Evolutionary conservation across 441 rosid species (phyloP).

Genomic region (Breynia disticha): DNA sequence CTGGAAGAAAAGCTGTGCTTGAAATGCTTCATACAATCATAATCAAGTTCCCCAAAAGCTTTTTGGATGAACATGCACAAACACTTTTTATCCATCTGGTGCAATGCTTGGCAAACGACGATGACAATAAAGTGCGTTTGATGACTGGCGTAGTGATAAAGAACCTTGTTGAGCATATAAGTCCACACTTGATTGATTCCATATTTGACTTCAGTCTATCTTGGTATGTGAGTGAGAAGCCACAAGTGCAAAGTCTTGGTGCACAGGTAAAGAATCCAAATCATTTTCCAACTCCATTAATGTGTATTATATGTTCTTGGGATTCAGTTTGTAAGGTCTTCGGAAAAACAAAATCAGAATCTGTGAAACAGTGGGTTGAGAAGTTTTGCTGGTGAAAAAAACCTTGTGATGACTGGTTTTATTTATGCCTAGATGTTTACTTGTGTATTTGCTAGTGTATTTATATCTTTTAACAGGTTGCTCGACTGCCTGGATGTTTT

Average conservation of each 20-base stretch:
- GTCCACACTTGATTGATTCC: constrained; percentile 33
- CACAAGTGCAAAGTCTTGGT: constrained; percentile 51
- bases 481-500: too few species aligned
- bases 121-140: constrained; percentile 51
- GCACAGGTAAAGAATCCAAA: constrained; percentile 61
- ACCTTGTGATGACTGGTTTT: too few species aligned
- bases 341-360: too few species aligned
- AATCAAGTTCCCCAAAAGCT: constrained; percentile 45
- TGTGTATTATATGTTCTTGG: too few species aligned
- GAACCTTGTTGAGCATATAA: constrained; percentile 45
- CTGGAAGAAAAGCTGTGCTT: constrained; percentile 90
- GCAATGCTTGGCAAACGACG: constrained; percentile 57
- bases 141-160: constrained; percentile 53
- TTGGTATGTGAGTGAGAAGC: constrained; percentile 59
- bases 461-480: too few species aligned
- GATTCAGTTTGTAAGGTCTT: too few species aligned
- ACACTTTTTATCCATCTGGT: constrained; percentile 51
- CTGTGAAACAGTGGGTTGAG: too few species aligned
- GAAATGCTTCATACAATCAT: constrained; percentile 77
- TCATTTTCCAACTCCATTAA: too few species aligned
- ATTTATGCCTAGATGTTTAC: too few species aligned
- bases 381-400: too few species aligned
- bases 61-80: constrained; percentile 52
- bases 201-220: constrained; percentile 42
- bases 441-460: too few species aligned